Base-by-base conservation (phyloP, 306 rosid species). In the Sicyos edulis region DNA sequence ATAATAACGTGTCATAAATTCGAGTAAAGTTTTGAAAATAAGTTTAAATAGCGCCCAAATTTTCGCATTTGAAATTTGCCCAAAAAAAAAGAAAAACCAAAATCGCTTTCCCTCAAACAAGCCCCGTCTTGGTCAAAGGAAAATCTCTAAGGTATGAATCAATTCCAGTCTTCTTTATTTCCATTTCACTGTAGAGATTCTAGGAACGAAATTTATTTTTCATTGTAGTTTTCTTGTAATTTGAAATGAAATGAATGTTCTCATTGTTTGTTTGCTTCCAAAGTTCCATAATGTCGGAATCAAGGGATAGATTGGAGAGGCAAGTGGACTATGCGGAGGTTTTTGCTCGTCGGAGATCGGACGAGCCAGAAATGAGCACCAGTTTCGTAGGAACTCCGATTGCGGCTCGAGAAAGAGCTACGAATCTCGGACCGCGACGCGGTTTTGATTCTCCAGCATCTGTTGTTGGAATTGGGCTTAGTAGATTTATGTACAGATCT, bases 231-330 rank as follows among this genome's bases (percentile, higher is more conserved):
- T 34, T 34, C n/a, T 24, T 42, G 4, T 34, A 4, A 34, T 34
- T 42, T 45, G 24, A 0, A 54, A 15, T 20, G 17, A 6, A 19
- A 1, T 26, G n/a, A n/a, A n/a, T 3, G 4, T 45, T 62, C 26
- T 58, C 70, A 34, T 34, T 34, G 40, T 34, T 45, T 52, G 10
- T n/a, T 15, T n/a, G 7, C 59, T 75, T 63, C 65, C 7, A 29
- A 73, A 71, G 66, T 51, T 20, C 12, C 29, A 78, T 49, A 62
- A 90, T 88, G 96, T 82, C 90, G 13, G 90, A 90, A 73, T 72
- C 96, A 14, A 70, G 96, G 22, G 96, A 88, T 74, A 72, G 98
- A 3, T 70, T 86, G 26, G 17, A 63, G 2, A 78, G 81, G 67
- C 74, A 83, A 2, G 74, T 83, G 4, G 88, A 90, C 73, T 19